Evolutionary conservation across 306 rosid genomes (phyloP).

Genomic region (Pyrus betulifolia): DNA sequence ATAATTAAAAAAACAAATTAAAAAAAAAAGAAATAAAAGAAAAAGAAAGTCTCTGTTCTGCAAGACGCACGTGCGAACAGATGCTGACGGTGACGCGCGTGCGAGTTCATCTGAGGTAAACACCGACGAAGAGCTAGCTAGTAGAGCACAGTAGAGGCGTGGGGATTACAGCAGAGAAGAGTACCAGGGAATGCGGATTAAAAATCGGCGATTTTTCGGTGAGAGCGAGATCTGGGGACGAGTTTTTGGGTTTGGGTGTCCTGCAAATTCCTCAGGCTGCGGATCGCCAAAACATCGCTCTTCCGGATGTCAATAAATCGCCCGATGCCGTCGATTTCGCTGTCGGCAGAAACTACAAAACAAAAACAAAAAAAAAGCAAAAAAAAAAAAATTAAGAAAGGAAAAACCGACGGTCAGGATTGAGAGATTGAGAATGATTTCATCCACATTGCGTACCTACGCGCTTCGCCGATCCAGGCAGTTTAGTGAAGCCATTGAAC

Average conservation of each 20-base stretch:
- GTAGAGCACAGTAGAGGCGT: background rate
- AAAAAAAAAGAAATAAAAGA: background rate
- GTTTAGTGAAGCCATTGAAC: slow-evolving; percentile 39
- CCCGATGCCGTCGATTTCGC: slow-evolving; percentile 28
- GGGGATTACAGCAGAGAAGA: background rate
- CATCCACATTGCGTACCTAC: slow-evolving; percentile 34
- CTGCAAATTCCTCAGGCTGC: slow-evolving; percentile 48
- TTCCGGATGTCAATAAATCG: slow-evolving; percentile 25
- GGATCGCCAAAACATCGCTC: slow-evolving; percentile 52
- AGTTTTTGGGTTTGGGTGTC: slow-evolving; percentile 42
- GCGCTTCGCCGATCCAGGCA: slow-evolving; percentile 11
- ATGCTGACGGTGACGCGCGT: slow-evolving; percentile 9
- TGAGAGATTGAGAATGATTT: background rate
- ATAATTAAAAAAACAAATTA: background rate
- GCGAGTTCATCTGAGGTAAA: background rate
- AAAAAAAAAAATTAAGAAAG: background rate
- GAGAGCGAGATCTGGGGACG: slow-evolving; percentile 33
- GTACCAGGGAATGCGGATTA: slow-evolving; percentile 20
- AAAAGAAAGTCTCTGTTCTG: background rate
- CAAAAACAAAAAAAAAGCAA: background rate
- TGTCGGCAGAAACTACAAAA: slow-evolving; percentile 22
- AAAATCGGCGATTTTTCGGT: slow-evolving; percentile 78
- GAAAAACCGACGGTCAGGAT: background rate
- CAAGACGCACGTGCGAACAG: slow-evolving; percentile 12
- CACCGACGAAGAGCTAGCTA: background rate